phyloP scores from a whole-genome alignment of 2,329 filamentous ascomycete genomes.

The Daldinia sp. region DNA sequence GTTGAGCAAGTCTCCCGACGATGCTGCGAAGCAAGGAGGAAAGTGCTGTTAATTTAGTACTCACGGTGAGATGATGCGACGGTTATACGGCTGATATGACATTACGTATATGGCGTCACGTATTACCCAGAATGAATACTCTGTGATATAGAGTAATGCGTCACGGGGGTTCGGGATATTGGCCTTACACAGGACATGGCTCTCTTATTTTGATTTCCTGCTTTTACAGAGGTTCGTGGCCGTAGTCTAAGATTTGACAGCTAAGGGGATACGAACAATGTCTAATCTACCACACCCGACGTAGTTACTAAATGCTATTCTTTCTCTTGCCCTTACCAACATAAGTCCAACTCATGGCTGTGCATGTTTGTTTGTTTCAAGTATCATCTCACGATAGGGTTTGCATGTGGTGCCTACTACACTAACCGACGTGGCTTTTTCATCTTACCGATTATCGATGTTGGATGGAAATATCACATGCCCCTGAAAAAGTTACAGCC shows the following conservation, averaged over 20 bases:
- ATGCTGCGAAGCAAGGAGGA: slow-evolving; percentile 76
- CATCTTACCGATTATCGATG: not conserved
- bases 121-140: slow-evolving; percentile 37
- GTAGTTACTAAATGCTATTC: slow-evolving; percentile 33
- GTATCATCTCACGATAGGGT: not conserved
- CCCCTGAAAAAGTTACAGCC: not conserved
- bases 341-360: not conserved
- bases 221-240: slow-evolving; percentile 36
- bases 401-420: too few relatives aligned
- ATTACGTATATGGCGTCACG: slow-evolving; percentile 49
- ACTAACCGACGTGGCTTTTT: slow-evolving; percentile 19
- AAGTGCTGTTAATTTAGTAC: slow-evolving; percentile 75
- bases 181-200: slow-evolving; percentile 39
- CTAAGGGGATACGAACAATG: slow-evolving; percentile 35
- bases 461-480: not conserved
- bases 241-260: slow-evolving; percentile 38
- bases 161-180: slow-evolving; percentile 42
- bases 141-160: slow-evolving; percentile 40
- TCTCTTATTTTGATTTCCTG: slow-evolving; percentile 29
- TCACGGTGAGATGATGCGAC: slow-evolving; percentile 41
- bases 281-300: slow-evolving; percentile 40
- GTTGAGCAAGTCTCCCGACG: slow-evolving; percentile 84
- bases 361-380: not conserved
- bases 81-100: slow-evolving; percentile 48
- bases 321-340: slow-evolving; percentile 19